phyloP scores from a whole-genome alignment of 257 asterid species.

The Agastache rugosa region DNA sequence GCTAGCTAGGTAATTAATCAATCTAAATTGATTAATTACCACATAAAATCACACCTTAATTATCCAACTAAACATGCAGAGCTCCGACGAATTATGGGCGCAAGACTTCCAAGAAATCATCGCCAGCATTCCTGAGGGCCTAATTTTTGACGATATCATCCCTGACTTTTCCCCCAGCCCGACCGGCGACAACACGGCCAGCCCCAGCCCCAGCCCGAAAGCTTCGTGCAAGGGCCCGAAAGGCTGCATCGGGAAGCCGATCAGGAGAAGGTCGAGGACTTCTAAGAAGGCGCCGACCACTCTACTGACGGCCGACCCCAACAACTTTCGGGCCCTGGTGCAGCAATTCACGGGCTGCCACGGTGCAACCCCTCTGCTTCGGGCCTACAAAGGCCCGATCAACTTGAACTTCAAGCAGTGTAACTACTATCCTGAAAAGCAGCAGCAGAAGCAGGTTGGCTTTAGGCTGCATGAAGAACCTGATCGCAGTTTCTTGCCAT shows the following conservation, averaged over 20 bases:
- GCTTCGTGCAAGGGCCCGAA: slow-evolving; percentile 23
- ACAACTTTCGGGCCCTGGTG: slow-evolving; percentile 60
- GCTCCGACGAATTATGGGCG: slow-evolving; percentile 36
- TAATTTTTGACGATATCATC: slow-evolving; percentile 12
- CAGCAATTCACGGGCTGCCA: slow-evolving; percentile 73
- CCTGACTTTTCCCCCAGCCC: background rate
- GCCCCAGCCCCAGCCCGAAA: slow-evolving; percentile 25
- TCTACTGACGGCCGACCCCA: slow-evolving; percentile 48
- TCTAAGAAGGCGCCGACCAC: slow-evolving; percentile 50
- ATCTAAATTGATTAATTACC: background rate
- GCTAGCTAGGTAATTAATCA: background rate
- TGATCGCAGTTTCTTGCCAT: slow-evolving; percentile 19
- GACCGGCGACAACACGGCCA: background rate
- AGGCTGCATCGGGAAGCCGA: slow-evolving; percentile 29
- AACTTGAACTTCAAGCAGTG: slow-evolving; percentile 57
- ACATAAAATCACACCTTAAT: background rate
- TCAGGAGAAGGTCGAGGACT: slow-evolving; percentile 47
- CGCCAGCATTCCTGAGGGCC: slow-evolving; percentile 29
- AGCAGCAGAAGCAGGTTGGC: background rate
- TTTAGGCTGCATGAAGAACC: background rate
- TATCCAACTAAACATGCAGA: slow-evolving; percentile 35
- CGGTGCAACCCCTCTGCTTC: slow-evolving; percentile 21
- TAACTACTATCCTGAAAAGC: background rate
- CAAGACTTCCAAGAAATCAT: slow-evolving; percentile 29
- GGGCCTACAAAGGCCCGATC: slow-evolving; percentile 57